Conservation (phyloP, 2,329 filamentous ascomycete species). For the Penicillium olsonii region DNA sequence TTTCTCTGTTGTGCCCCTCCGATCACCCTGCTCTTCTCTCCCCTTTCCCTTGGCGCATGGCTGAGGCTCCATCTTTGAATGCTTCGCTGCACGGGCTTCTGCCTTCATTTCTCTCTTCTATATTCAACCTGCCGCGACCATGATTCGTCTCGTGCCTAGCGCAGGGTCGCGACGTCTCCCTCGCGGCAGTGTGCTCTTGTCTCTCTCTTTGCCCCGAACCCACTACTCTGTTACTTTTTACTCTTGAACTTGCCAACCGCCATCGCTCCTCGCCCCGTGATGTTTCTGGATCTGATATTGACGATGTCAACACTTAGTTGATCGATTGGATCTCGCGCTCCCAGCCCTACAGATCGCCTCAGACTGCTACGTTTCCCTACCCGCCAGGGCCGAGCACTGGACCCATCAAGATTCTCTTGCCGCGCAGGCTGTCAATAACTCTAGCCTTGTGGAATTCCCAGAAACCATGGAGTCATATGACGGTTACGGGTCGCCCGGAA, state of each 20-base stretch:
- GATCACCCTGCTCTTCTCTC: conserved; percentile 17
- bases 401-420: neutral
- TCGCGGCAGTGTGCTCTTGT: conserved; percentile 22
- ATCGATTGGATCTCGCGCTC: conserved; percentile 30
- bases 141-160: conserved; percentile 15
- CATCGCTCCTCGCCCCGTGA: conserved; percentile 22
- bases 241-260: conserved; percentile 25
- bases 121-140: conserved; percentile 13
- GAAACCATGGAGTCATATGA: conserved; percentile 50
- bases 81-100: conserved; percentile 17
- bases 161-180: conserved; percentile 14
- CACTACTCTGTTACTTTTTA: conserved; percentile 24
- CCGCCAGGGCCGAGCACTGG: conserved; percentile 1
- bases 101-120: conserved; percentile 21
- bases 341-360: neutral
- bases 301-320: conserved; percentile 42
- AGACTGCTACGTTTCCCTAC: neutral
- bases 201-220: conserved; percentile 21
- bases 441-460: neutral
- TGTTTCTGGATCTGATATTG: conserved; percentile 38
- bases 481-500: conserved; percentile 47
- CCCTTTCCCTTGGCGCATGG: conserved; percentile 17
- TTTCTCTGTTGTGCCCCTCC: conserved; percentile 24
- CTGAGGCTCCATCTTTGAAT: conserved; percentile 20
- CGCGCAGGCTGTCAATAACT: neutral